Conservation (phyloP, 331 rosid genomes). For the Malus hybrid region DNA sequence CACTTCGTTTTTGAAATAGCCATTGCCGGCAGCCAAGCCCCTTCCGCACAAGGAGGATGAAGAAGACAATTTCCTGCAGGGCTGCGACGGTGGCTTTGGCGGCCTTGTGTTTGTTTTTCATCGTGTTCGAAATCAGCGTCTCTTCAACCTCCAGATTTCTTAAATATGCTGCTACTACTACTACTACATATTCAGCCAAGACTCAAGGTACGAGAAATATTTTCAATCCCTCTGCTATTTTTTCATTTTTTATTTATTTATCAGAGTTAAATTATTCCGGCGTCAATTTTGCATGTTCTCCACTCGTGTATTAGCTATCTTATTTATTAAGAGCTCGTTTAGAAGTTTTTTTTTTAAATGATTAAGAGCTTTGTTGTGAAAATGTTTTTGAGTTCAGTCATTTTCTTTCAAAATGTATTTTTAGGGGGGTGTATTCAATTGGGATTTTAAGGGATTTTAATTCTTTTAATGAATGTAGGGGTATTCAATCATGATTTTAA, state of each 20-base stretch:
- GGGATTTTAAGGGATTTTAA: too few relatives aligned
- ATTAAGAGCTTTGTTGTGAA: too few relatives aligned
- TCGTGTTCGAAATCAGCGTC: not conserved
- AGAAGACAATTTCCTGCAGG: not conserved
- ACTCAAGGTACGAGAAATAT: not conserved
- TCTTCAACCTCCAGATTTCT: constrained; percentile 14
- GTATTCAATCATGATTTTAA: too few relatives aligned
- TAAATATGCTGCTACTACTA: not conserved
- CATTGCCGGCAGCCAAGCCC: not conserved
- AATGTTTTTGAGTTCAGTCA: too few relatives aligned
- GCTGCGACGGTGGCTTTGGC: not conserved
- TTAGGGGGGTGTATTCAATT: too few relatives aligned
- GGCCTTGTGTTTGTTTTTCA: constrained; percentile 8
- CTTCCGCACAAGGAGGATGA: not conserved
- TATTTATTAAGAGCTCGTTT: too few relatives aligned
- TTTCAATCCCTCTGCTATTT: not conserved
- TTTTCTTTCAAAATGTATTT: too few relatives aligned
- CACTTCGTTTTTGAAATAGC: not conserved
- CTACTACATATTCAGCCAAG: not conserved
- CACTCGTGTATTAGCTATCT: not conserved
- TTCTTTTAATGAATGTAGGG: too few relatives aligned
- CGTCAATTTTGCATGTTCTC: not conserved
- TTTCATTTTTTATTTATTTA: not conserved
- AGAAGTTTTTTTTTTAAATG: too few relatives aligned
- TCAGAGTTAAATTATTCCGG: not conserved